Evolutionary conservation across 83 land plant genomes (phyloP), one percentile per base, ranked within the genome.

Genomic region (Picea abies): DNA sequence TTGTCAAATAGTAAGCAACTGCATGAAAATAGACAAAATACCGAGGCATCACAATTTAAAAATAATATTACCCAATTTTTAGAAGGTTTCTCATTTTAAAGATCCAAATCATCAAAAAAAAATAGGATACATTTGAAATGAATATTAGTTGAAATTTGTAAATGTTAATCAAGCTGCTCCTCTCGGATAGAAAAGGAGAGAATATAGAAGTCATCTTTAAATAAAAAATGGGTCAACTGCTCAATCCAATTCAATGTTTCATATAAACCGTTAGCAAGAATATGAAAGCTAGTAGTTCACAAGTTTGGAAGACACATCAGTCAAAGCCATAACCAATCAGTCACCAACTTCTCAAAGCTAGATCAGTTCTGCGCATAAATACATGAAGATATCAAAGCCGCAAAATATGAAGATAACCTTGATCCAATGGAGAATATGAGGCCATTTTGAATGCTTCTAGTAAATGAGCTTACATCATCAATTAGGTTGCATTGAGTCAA

Each of bases 401-500:
- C 52, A 52, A 2, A 11, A 23, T 49, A 52, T 8, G 56, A 7
- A 39, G 25, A 23, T 23, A 49, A 76, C 78, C 78, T 76, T 76
- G 78, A 76, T 26, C 61, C 61, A 23, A 76, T 20, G 23, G 32
- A 49, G 61, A 52, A 32, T 15, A 29, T 47, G 61, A 76, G 25
- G 0, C 78, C 78, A 49, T 52, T 29, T 41, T 37, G 39, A 37
- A 37, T 37, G 39, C 39, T 37, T 37, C 39, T 3, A 37, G 39
- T 37, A 37, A 52, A 52, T 76, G 61, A 52, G 60, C 78, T 52
- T 12, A 60, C 78, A 52, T 60, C 17, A 25, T 61, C 78, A 76
- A 76, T 25, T 11, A 76, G 78, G 61, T 76, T 60, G 35, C 78
- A 76, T 76, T 76, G 61, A 75, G 23, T 75, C 25, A 60, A 75